Percentiles rank a stretch among this genome's conserved stretches.
phyloP scores from a whole-genome alignment of 768 basidiomycete species.

The Coprinopsis marcescibilis region DNA sequence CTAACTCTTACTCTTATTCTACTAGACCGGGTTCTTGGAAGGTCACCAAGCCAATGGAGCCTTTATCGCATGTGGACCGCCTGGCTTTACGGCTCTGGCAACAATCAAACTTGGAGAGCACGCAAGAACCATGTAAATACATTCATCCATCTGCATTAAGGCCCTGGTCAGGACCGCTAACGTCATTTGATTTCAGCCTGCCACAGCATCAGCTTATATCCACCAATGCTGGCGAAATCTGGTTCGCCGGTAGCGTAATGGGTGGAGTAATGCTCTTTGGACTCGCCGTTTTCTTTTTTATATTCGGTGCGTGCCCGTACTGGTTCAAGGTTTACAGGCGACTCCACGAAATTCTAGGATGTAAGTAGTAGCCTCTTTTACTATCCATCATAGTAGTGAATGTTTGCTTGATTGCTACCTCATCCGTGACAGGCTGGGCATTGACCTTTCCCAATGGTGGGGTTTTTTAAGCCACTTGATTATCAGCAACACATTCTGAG shows the following conservation, averaged over 20 bases:
- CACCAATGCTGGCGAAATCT: conserved; percentile 36
- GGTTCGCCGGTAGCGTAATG: conserved; percentile 37
- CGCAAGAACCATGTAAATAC: conserved; percentile 31
- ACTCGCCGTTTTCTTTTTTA: conserved; percentile 41
- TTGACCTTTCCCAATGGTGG: conserved; percentile 40
- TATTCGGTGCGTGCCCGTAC: conserved; percentile 39
- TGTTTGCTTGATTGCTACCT: no score
- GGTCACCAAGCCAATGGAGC: conserved; percentile 45
- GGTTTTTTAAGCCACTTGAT: not conserved
- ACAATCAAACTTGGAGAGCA: conserved; percentile 38
- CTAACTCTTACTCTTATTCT: no score
- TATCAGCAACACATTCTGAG: not conserved
- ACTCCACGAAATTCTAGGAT: conserved; percentile 41
- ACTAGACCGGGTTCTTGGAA: no score
- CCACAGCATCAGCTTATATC: conserved; percentile 29
- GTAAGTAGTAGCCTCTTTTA: conserved; percentile 26
- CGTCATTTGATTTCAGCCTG: conserved; percentile 19
- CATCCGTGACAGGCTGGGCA: conserved; percentile 28
- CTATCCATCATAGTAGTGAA: not conserved
- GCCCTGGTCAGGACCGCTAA: not conserved
- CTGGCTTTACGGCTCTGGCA: conserved; percentile 44
- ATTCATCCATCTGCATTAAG: not conserved
- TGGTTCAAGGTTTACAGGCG: conserved; percentile 46
- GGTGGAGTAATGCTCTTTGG: conserved; percentile 36
- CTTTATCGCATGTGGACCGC: conserved; percentile 43